Evolutionary conservation across 2,329 filamentous ascomycete species (phyloP).

Genomic region (Fusarium coicis): DNA sequence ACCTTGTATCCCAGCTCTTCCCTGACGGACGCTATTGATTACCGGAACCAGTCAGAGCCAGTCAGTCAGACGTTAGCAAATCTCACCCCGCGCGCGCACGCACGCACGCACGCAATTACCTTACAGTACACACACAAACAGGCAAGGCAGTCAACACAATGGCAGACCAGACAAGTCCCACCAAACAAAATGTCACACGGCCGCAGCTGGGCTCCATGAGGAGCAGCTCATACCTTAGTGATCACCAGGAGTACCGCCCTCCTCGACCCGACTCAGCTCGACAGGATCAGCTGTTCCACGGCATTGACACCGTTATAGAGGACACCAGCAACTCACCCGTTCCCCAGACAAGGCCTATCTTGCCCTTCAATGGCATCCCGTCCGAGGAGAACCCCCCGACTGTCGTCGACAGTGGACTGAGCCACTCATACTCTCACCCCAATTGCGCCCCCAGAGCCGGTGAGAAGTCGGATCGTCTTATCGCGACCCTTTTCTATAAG

Average conservation of each 20-base stretch:
- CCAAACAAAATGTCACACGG: slow-evolving; percentile 52
- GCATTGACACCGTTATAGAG: slow-evolving; percentile 74
- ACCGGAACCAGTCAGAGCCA: slow-evolving; percentile 15
- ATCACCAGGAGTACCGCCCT: slow-evolving; percentile 72
- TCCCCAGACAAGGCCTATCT: slow-evolving; percentile 54
- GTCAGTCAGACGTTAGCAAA: slow-evolving; percentile 27
- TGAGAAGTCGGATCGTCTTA: slow-evolving; percentile 60
- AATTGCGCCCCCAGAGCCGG: slow-evolving; percentile 68
- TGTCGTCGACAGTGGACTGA: slow-evolving; percentile 71
- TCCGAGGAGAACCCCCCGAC: slow-evolving; percentile 67
- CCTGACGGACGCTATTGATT: neutral
- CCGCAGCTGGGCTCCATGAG: slow-evolving; percentile 65
- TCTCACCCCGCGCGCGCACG: slow-evolving; percentile 30
- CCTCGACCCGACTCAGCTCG: slow-evolving; percentile 63
- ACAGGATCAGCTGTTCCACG: slow-evolving; percentile 61
- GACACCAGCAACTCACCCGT: slow-evolving; percentile 55
- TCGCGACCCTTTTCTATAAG: slow-evolving; percentile 74
- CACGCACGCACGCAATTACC: neutral
- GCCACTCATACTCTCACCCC: slow-evolving; percentile 70
- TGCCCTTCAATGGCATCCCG: slow-evolving; percentile 69
- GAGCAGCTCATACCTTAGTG: slow-evolving; percentile 70
- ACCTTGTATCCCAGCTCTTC: slow-evolving; percentile 1
- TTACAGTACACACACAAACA: neutral
- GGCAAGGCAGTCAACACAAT: slow-evolving; percentile 36
- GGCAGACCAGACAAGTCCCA: slow-evolving; percentile 47